phyloP scores from a whole-genome alignment of 2,329 filamentous ascomycete species.

The Tolypocladium guangdongense region DNA sequence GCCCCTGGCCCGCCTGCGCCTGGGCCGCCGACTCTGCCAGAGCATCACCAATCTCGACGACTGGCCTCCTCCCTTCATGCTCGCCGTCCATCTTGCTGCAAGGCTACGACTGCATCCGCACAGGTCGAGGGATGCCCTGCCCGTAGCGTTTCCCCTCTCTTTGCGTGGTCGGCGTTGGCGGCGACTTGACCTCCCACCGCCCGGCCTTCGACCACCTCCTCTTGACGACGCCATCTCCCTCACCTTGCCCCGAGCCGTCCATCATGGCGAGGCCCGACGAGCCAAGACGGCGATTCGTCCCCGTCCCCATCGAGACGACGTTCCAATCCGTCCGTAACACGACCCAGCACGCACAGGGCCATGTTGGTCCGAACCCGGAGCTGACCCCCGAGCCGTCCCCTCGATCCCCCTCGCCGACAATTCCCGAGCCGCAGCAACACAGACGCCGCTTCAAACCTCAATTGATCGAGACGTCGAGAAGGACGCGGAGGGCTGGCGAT shows the following conservation, averaged over 20 bases:
- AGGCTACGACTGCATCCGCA: not conserved
- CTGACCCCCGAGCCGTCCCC: constrained; percentile 44
- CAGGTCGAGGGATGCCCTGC: not conserved
- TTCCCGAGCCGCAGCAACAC: constrained; percentile 27
- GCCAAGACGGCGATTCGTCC: constrained; percentile 49
- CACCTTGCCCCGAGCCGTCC: constrained; percentile 3
- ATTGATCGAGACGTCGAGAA: constrained; percentile 67
- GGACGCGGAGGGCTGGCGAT: constrained; percentile 58
- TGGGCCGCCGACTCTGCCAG: not conserved
- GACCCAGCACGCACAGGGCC: not conserved
- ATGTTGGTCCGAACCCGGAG: constrained; percentile 42
- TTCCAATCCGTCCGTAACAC: constrained; percentile 44
- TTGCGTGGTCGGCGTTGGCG: not conserved
- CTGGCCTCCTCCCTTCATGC: not conserved
- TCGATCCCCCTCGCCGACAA: constrained; percentile 33
- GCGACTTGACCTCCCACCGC: not conserved
- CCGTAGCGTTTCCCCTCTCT: not conserved
- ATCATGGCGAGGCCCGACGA: constrained; percentile 28
- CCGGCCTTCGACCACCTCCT: not conserved
- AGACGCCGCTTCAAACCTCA: constrained; percentile 60
- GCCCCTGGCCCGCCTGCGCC: not conserved
- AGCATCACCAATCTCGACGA: not conserved
- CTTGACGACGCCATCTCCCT: not conserved
- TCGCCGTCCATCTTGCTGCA: not conserved
- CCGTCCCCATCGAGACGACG: constrained; percentile 63